Conservation (phyloP, 2,329 filamentous ascomycete genomes). For the Colletotrichum sp. region DNA sequence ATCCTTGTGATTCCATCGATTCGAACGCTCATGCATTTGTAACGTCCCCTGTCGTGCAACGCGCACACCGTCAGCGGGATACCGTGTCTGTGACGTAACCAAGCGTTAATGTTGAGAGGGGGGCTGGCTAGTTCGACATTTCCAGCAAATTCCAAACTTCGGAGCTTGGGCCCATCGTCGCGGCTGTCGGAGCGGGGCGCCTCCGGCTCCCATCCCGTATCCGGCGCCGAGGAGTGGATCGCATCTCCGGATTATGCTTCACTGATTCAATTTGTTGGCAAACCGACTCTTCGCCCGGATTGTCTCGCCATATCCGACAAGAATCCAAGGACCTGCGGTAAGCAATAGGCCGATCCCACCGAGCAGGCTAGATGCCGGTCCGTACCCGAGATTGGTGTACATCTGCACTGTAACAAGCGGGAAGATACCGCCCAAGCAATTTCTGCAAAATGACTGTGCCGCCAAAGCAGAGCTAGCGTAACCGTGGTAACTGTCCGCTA, state of each 20-base stretch:
- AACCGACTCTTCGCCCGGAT: constrained; percentile 81
- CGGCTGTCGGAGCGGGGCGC: background rate
- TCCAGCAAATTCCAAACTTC: constrained; percentile 20
- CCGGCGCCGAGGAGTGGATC: background rate
- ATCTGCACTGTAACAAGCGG: constrained; percentile 77
- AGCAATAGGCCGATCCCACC: constrained; percentile 74
- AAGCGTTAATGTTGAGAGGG: background rate
- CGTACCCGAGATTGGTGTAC: constrained; percentile 74
- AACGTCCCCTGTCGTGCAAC: background rate
- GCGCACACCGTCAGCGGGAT: background rate
- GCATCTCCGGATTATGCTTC: background rate
- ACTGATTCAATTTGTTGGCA: constrained; percentile 47
- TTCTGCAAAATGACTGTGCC: constrained; percentile 86
- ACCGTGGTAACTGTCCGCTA: constrained; percentile 54
- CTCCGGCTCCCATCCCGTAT: background rate
- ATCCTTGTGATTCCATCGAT: background rate
- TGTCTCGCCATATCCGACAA: constrained; percentile 76
- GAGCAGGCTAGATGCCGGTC: constrained; percentile 74
- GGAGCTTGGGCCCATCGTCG: background rate
- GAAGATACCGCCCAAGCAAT: constrained; percentile 81
- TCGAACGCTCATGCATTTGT: background rate
- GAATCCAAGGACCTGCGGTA: constrained; percentile 81
- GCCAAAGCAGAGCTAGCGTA: constrained; percentile 71
- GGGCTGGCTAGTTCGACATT: constrained; percentile 7
- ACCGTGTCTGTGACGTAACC: constrained; percentile 17